Base-by-base conservation (phyloP, 2,329 filamentous ascomycete species). In the Talaromyces sp. region DNA sequence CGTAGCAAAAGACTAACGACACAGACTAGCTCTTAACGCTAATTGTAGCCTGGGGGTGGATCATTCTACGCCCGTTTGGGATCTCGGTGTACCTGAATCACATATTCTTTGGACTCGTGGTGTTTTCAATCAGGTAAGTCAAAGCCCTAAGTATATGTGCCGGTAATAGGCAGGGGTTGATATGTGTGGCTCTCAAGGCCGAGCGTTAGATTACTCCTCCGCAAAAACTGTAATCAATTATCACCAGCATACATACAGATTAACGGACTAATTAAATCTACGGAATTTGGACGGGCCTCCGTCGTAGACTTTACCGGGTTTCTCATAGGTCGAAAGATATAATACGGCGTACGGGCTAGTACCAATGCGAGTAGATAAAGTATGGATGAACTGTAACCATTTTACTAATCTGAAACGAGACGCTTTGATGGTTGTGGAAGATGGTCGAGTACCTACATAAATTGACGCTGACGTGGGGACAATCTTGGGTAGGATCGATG, bases 41-140 rank as follows among this genome's bases (percentile, higher is more conserved):
- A 41, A 27, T n/a, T 45, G 37, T 45, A 39, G 37, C 56, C 56
- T n/a, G 56, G 56, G 56, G 56, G 56, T 59, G 56, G 56, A 59
- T 59, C 56, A 33, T 59, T 59, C 56, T 59, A 59, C 60, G 24
- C 60, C 60, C 10, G 22, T 62, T 62, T 62, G 45, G 60, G 60
- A 22, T 27, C 37, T 22, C 60, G 60, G 60, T 62, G 60, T 52
- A 24, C 47, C 56, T 59, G 56, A 59, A n/a, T 22, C 22, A 22
- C 22, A 45, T 27, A n/a, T 22, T 37, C 9, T 45, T 27, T 31
- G 19, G 39, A 43, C 13, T 43, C 22, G 22, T 27, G 19, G n/a
- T 57, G 54, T 22, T 37, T 57, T 39, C 33, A 31, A 43, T 19
- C 37, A 59, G 39, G 39, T n/a, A 43, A 59, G 39, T 59, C 56